A percentile compares a stretch with the other conserved stretches of the same genome.
phyloP scores from a whole-genome alignment of 768 basidiomycete genomes.

The Trichaptum fuscoviolaceum region DNA sequence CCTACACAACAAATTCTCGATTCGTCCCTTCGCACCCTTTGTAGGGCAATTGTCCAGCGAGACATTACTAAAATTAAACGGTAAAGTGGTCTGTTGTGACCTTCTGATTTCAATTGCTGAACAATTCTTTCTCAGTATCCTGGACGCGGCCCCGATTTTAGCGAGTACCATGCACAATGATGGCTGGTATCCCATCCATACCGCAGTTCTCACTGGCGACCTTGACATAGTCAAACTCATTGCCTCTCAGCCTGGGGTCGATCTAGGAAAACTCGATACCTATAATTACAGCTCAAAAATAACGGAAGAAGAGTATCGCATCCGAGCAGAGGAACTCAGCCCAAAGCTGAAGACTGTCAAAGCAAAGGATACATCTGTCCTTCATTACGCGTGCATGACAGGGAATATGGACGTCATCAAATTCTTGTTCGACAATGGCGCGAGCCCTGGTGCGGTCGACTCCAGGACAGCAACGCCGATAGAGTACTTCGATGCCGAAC shows the following conservation, averaged over 20 bases:
- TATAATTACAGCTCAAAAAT: not conserved
- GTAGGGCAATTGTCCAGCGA: not conserved
- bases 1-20: not conserved
- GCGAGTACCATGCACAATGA: not conserved
- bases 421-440: not conserved
- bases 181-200: constrained; percentile 2
- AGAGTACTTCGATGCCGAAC: not conserved
- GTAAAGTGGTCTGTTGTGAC: not conserved
- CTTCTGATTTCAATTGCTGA: not conserved
- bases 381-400: constrained; percentile 2
- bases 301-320: not conserved
- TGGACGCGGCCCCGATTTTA: not conserved
- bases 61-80: not conserved
- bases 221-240: not conserved
- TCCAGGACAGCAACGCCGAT: not conserved
- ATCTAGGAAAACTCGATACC: not conserved
- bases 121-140: not conserved
- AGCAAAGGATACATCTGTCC: not conserved
- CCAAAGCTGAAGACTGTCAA: not conserved
- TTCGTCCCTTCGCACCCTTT: not conserved
- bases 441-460: not conserved
- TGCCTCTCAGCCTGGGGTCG: not conserved
- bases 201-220: constrained; percentile 1
- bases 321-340: constrained; percentile 2
- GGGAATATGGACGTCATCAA: constrained; percentile 1